These are phyloP conservation scores for Meyerozyma smithsonii DNA, from an alignment of 1,139 yeast genomes.

Conservation along the genomic window DNA sequence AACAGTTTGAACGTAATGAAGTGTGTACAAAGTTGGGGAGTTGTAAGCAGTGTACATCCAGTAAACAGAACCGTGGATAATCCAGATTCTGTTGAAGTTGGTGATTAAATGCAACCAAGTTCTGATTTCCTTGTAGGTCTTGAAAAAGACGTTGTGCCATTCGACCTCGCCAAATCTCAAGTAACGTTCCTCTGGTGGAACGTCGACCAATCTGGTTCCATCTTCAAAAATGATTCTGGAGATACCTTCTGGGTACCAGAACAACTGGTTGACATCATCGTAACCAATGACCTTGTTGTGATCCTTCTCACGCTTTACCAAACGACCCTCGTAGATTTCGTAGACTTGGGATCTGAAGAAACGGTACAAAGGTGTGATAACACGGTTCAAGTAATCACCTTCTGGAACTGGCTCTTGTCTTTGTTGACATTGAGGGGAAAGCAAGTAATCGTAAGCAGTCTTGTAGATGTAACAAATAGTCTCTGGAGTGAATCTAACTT, in stretches of 20 bases:
- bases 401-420: slow-evolving; percentile 88
- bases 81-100: slow-evolving; percentile 97
- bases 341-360: slow-evolving; percentile 93
- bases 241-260: slow-evolving; percentile 99
- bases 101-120: slow-evolving; percentile 97
- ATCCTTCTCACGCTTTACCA: slow-evolving; percentile 94
- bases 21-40: slow-evolving; percentile 87
- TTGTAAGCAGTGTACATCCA: slow-evolving; percentile 96
- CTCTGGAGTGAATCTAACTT: slow-evolving; percentile 93
- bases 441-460: slow-evolving; percentile 83
- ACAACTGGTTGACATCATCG: slow-evolving; percentile 96
- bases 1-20: slow-evolving; percentile 74
- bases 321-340: slow-evolving; percentile 91
- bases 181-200: slow-evolving; percentile 86
- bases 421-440: slow-evolving; percentile 88
- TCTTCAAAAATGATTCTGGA: slow-evolving; percentile 88
- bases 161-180: slow-evolving; percentile 86
- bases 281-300: slow-evolving; percentile 94
- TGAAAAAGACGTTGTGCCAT: slow-evolving; percentile 91
- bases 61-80: slow-evolving; percentile 80
- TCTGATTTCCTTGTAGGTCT: slow-evolving; percentile 94
- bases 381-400: slow-evolving; percentile 90
- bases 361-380: slow-evolving; percentile 87
- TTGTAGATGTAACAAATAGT: slow-evolving; percentile 88
- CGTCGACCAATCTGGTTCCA: slow-evolving; percentile 85